Conservation (phyloP, 2,329 filamentous ascomycete species). For the Aspergillus costaricaensis region DNA sequence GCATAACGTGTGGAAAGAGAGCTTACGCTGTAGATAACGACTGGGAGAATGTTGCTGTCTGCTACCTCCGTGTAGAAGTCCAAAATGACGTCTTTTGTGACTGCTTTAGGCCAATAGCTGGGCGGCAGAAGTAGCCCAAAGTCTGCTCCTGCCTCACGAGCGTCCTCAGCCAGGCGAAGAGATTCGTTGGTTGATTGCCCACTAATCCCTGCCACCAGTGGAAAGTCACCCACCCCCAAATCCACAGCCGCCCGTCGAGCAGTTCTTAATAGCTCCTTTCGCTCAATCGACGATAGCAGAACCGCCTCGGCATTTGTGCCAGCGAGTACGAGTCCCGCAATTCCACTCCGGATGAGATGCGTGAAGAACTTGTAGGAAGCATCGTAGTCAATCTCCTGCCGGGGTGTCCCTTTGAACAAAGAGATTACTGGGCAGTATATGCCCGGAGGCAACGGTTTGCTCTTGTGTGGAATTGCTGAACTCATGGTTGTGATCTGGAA, state of each 20-base stretch:
- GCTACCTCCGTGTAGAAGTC: slow-evolving; percentile 44
- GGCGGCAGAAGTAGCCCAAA: slow-evolving; percentile 45
- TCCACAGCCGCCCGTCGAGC: slow-evolving; percentile 42
- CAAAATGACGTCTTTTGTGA: slow-evolving; percentile 38
- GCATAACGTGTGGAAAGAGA: background rate
- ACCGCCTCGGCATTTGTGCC: slow-evolving; percentile 53
- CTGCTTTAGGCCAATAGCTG: slow-evolving; percentile 44
- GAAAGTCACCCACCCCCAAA: slow-evolving; percentile 36
- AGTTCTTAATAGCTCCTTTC: slow-evolving; percentile 44
- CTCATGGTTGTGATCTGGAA: slow-evolving; percentile 16
- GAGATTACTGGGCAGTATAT: slow-evolving; percentile 54
- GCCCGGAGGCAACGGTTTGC: slow-evolving; percentile 44
- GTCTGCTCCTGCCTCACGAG: slow-evolving; percentile 41
- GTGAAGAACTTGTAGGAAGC: slow-evolving; percentile 49
- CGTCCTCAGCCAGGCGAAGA: slow-evolving; percentile 44
- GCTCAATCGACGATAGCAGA: slow-evolving; percentile 45
- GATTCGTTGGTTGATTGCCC: slow-evolving; percentile 44
- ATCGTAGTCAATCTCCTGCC: slow-evolving; percentile 48
- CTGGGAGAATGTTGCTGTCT: slow-evolving; percentile 39
- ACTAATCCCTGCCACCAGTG: slow-evolving; percentile 47
- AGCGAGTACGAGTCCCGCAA: slow-evolving; percentile 49
- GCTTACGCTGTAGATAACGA: slow-evolving; percentile 50
- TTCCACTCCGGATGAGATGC: slow-evolving; percentile 46
- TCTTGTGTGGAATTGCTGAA: slow-evolving; percentile 39
- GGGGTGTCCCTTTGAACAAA: slow-evolving; percentile 45